These are phyloP conservation scores for Effrenium voratum DNA, from an alignment of 73 alveolate species.

Conservation along the genomic window DNA sequence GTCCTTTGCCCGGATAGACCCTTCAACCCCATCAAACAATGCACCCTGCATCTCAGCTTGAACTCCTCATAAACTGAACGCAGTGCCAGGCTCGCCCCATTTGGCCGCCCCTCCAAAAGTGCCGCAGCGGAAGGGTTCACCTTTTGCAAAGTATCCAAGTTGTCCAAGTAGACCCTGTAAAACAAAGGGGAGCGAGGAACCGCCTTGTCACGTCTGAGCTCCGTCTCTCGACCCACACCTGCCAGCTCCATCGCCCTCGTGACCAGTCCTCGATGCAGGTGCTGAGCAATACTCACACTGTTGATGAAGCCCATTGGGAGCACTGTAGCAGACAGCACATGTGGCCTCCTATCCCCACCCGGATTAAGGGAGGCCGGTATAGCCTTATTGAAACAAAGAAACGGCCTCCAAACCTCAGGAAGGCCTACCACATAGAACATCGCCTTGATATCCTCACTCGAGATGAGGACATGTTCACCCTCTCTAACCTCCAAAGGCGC, in stretches of 20 bases:
- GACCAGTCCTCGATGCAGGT: no score
- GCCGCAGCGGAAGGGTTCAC: neutral
- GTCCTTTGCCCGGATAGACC: neutral
- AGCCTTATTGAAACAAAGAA: neutral
- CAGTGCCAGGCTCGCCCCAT: neutral
- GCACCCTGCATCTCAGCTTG: neutral
- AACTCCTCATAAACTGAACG: neutral
- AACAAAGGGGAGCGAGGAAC: no score
- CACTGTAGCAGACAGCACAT: neutral
- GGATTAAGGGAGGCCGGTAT: neutral
- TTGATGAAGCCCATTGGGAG: conserved; percentile 52
- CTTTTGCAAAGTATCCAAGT: neutral
- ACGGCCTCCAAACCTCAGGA: neutral
- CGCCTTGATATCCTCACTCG: neutral
- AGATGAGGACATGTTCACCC: neutral
- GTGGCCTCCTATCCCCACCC: neutral
- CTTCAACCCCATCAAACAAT: neutral
- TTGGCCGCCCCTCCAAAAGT: neutral
- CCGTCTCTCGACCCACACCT: no score
- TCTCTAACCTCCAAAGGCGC: neutral
- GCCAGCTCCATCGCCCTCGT: no score
- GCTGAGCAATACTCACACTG: no score
- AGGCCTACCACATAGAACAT: neutral
- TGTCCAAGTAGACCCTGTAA: no score
- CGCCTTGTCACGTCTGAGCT: no score